Conservation (phyloP, 208 protist genomes). For the Acanthamoeba culbertsoni region DNA sequence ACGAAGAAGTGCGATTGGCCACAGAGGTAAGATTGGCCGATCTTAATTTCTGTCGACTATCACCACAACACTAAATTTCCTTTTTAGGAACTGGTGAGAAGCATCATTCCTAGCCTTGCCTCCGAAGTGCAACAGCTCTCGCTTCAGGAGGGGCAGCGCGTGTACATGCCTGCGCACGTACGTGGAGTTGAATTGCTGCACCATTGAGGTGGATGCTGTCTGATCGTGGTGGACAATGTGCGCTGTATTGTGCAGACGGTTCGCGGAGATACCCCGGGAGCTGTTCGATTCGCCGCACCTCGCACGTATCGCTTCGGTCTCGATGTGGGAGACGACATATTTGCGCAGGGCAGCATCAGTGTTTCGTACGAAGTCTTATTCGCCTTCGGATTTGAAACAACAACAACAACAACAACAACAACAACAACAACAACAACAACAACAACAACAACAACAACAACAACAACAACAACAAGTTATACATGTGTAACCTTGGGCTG, state of each 20-base stretch:
- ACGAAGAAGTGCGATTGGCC: conserved; percentile 11
- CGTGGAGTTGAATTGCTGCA: too few species aligned
- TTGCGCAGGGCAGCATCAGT: background rate
- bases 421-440: too few species aligned
- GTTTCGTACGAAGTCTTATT: background rate
- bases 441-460: too few species aligned
- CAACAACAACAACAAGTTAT: too few species aligned
- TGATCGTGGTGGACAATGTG: too few species aligned
- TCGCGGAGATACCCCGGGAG: background rate
- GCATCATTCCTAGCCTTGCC: background rate
- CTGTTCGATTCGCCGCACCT: background rate
- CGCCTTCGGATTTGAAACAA: too few species aligned
- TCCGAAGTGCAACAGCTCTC: background rate
- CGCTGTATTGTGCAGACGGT: too few species aligned
- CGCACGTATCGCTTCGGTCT: background rate
- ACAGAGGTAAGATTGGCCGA: background rate
- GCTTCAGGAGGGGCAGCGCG: background rate
- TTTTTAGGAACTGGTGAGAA: background rate
- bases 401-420: too few species aligned
- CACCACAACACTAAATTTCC: background rate
- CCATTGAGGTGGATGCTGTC: too few species aligned
- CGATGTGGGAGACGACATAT: background rate
- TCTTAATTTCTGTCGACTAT: background rate
- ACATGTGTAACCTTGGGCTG: background rate
- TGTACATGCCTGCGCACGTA: background rate